phyloP scores from a whole-genome alignment of 2,329 filamentous ascomycete species.

The Claviceps sp. region DNA sequence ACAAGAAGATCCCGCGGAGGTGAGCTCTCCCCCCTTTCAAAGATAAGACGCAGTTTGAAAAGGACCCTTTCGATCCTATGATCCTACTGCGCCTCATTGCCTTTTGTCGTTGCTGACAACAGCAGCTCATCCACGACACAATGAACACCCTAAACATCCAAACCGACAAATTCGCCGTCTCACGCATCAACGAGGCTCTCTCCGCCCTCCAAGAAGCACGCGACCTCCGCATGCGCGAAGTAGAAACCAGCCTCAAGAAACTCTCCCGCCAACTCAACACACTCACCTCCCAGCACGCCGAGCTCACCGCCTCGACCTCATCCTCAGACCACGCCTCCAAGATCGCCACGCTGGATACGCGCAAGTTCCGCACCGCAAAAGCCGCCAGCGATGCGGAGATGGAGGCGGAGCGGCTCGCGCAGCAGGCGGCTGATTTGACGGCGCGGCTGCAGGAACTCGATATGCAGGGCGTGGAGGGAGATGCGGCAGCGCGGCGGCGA shows the following conservation, averaged over 20 bases:
- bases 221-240: conserved; percentile 59
- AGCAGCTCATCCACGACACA: conserved; percentile 55
- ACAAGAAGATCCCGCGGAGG: conserved; percentile 80
- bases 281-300: conserved; percentile 61
- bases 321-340: conserved; percentile 67
- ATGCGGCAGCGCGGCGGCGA: conserved; percentile 14
- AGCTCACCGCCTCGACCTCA: conserved; percentile 63
- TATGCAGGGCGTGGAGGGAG: conserved; percentile 71
- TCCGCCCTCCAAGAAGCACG: conserved; percentile 74
- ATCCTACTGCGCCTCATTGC: background rate
- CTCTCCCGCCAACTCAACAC: conserved; percentile 65
- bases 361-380: conserved; percentile 93
- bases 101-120: background rate
- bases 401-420: conserved; percentile 81
- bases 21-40: conserved; percentile 26
- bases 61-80: too few relatives aligned
- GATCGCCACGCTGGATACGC: conserved; percentile 77
- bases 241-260: conserved; percentile 53
- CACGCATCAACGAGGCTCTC: conserved; percentile 73
- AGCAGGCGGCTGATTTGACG: conserved; percentile 62
- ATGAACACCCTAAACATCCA: conserved; percentile 90
- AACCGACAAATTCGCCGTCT: conserved; percentile 72
- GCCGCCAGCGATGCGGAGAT: conserved; percentile 78
- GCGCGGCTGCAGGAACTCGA: conserved; percentile 71
- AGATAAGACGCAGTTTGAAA: background rate